Base-by-base conservation (phyloP, 805 yeast species). In the Ogataea trehaloabstinens region DNA sequence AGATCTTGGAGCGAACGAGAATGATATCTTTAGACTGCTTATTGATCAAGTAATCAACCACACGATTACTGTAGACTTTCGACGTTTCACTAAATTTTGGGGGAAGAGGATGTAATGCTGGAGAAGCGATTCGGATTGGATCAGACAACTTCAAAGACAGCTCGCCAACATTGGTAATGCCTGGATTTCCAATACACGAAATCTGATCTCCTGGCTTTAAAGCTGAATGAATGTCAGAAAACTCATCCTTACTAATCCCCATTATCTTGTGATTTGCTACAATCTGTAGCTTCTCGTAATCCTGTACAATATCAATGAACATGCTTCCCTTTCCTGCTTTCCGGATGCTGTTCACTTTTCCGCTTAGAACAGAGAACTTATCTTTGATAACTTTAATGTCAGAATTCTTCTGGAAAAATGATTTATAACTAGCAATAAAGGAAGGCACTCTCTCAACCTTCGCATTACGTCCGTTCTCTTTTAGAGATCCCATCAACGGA, bases 91-190 rank as follows among this genome's bases (percentile, higher is more conserved):
- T 59, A 15, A 85, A 64, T 28, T 70, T 70, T 6, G 83, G 82
- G 0, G 96, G 96, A 7, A 82, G 53, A 1, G 85, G 82, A 40
- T 73, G 75, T 39, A 88, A 67, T 15, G 90, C 73, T 0, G 96
- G 91, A 0, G 90, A 60, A 5, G 84, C 70, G 10, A 88, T 59
- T 19, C 35, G 44, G 2, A 85, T 57, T 2, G 79, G 71, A n/a
- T 55, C 42, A 0, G 63, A 60, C 10, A 81, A 70, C 45, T 84
- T 78, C 36, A 91, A 53, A 1, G 96, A 82, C 6, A 89, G 63
- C 48, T 90, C 95, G 0, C 91, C 93, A 3, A 78, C 77, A 38
- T 81, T 78, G 0, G 97, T 86, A 3, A 74, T 58, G 19, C 91
- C 86, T 0, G 96, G 89, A 18, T 50, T 56, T 0, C 99, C 99